These are phyloP conservation scores for Hirsutella thompsonii DNA, from an alignment of 2,329 filamentous ascomycete species.

Conservation along the genomic window DNA sequence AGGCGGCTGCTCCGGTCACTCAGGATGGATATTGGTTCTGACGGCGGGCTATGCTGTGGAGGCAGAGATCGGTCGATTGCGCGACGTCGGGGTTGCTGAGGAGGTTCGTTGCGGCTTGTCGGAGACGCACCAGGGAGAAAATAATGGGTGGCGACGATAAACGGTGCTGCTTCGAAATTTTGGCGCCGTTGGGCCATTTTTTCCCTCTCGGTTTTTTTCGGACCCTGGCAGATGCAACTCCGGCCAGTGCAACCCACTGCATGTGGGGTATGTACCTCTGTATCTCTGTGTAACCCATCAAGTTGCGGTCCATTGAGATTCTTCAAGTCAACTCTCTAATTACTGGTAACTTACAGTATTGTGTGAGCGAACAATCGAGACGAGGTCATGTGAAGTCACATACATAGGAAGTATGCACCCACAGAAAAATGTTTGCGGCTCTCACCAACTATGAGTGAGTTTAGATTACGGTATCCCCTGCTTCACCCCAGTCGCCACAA, in stretches of 20 bases:
- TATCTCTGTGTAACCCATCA: no score
- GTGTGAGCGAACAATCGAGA: no score
- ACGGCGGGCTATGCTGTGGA: background rate
- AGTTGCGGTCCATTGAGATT: no score
- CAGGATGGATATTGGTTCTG: background rate
- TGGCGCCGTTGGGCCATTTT: slow-evolving; percentile 4
- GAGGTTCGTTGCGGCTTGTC: background rate
- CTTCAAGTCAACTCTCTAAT: no score
- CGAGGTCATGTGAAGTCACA: no score
- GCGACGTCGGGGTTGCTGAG: background rate
- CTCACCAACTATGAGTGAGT: no score
- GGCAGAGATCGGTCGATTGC: background rate
- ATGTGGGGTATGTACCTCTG: no score
- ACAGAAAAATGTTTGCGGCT: no score
- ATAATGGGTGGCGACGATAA: background rate
- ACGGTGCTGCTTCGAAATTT: slow-evolving; percentile 7
- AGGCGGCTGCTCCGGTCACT: background rate
- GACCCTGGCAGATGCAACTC: background rate
- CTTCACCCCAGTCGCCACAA: no score
- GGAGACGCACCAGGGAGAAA: background rate
- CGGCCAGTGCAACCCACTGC: background rate
- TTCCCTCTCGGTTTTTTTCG: slow-evolving; percentile 6
- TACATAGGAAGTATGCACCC: no score
- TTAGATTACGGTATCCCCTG: no score
- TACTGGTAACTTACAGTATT: no score